Evolutionary conservation across 2,329 filamentous ascomycete genomes (phyloP).

Genomic region (Fusarium siculi): DNA sequence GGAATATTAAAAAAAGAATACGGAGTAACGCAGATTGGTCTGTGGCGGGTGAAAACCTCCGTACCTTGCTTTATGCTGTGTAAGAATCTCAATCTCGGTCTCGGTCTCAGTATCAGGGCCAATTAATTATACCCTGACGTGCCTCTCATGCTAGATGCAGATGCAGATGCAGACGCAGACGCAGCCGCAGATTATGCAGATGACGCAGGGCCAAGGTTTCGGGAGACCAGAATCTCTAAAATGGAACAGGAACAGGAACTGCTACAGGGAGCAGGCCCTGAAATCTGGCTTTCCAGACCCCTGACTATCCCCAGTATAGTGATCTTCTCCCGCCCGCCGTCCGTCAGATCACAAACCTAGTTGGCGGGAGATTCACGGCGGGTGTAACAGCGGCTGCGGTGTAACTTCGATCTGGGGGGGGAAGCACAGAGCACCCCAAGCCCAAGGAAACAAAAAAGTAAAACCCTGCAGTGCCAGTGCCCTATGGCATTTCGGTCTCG

Average conservation of each 20-base stretch:
- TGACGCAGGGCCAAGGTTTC: slow-evolving; percentile 1
- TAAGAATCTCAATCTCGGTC: not conserved
- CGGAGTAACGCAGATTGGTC: not conserved
- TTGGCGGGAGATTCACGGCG: slow-evolving; percentile 29
- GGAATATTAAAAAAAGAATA: not conserved
- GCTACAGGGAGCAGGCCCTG: not conserved
- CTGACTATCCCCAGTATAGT: slow-evolving; percentile 22
- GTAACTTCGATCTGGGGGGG: slow-evolving; percentile 31
- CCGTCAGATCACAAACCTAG: slow-evolving; percentile 4
- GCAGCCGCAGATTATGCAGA: slow-evolving; percentile 1
- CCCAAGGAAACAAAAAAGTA: not conserved
- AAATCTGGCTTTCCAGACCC: not conserved
- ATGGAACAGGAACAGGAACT: not conserved
- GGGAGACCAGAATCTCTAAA: not conserved
- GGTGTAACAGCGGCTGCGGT: slow-evolving; percentile 33
- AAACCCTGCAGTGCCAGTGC: not conserved
- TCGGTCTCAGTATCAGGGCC: not conserved
- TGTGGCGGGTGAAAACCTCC: not conserved
- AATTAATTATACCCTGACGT: not conserved
- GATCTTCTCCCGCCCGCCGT: slow-evolving; percentile 5
- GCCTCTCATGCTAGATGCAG: not conserved
- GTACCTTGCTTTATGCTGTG: not conserved
- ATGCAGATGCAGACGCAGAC: not conserved
- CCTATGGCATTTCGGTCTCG: not conserved
- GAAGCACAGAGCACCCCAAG: not conserved